Evolutionary conservation across 2,329 filamentous ascomycete species (phyloP), one percentile per base, ranked within the genome.

Genomic region (Pestalotiopsis sp.): DNA sequence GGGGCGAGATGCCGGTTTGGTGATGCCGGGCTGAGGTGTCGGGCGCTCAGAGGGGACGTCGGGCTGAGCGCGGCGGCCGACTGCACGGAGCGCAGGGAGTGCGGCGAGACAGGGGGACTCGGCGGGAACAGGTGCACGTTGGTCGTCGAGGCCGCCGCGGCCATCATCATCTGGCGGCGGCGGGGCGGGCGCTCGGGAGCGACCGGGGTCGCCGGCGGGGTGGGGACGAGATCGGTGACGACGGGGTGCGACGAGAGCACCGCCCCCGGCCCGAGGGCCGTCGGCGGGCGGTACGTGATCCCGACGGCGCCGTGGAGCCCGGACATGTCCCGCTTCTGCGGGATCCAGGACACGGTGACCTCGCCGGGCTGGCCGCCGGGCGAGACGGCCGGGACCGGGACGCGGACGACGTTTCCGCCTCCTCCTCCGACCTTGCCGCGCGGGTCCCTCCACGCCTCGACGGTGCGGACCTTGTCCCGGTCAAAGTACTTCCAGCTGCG

Each of bases 401-500:
- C 77, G 2, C 84, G 80, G 9, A 81, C 68, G 2, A 82, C 77
- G 1, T 75, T 73, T 23, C 45, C 20, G 17, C 45, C 2, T 9
- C 17, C 17, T 23, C 81, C 75, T 64, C 74, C 79, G 3, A 76
- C 77, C 2, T 77, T 77, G 14, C 72, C 38, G 12, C 79, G 76
- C 31, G 81, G 78, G 45, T 84, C 81, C 68, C 84, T 80, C 84
- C 84, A 88, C 68, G 79, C 80, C 36, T 82, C 80, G 49, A 88
- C 78, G 3, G 81, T 78, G 31, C 77, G 75, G 25, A 87, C 77
- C 73, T 82, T 85, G 59, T 82, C 79, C 25, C 83, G 79, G 66
- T 88, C 85, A 75, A 94, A 93, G 77, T 93, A 84, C 67, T 88
- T 89, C 91, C 91, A 93, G 68, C 87, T 83, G 67, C 83, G 83